Conservation (phyloP, 2,329 filamentous ascomycete genomes). For the Aspergillus neotritici region DNA sequence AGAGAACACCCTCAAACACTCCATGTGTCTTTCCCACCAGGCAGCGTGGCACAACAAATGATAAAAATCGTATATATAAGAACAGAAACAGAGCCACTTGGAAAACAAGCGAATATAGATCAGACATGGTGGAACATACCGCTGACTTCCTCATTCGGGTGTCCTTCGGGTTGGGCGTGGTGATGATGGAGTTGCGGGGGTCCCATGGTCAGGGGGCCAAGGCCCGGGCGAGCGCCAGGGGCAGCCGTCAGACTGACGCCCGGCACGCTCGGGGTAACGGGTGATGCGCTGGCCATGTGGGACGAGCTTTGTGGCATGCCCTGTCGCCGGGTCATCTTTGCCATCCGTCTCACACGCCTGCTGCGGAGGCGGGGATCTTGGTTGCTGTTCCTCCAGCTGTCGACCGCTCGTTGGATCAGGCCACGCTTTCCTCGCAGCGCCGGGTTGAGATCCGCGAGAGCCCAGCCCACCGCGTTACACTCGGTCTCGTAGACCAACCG, state of each 20-base stretch:
- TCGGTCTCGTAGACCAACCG: conserved; percentile 94
- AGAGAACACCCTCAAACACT: too few relatives aligned
- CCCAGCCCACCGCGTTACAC: conserved; percentile 99
- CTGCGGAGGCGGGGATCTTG: conserved; percentile 88
- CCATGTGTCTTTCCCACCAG: too few relatives aligned
- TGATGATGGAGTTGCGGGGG: conserved; percentile 66
- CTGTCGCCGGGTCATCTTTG: conserved; percentile 89
- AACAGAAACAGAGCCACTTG: conserved; percentile 6
- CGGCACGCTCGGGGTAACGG: conserved; percentile 60
- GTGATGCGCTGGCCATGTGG: conserved; percentile 60
- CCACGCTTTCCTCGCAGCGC: conserved; percentile 88
- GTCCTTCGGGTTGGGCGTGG: conserved; percentile 64
- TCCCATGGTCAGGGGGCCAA: conserved; percentile 64
- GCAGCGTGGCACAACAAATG: too few relatives aligned
- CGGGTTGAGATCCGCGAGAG: conserved; percentile 85
- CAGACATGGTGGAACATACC: conserved; percentile 98
- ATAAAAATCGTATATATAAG: conserved; percentile 9
- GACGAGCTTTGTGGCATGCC: conserved; percentile 55
- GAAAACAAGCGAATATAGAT: conserved; percentile 30
- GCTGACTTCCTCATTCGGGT: conserved; percentile 68
- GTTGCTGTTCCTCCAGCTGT: conserved; percentile 99
- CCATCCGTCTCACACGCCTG: conserved; percentile 86
- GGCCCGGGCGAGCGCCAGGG: conserved; percentile 26
- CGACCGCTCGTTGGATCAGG: conserved; percentile 91
- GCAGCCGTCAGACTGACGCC: conserved; percentile 52